Base-by-base conservation (phyloP, 164 flowering plant genomes). In the Aristolochia contorta region DNA sequence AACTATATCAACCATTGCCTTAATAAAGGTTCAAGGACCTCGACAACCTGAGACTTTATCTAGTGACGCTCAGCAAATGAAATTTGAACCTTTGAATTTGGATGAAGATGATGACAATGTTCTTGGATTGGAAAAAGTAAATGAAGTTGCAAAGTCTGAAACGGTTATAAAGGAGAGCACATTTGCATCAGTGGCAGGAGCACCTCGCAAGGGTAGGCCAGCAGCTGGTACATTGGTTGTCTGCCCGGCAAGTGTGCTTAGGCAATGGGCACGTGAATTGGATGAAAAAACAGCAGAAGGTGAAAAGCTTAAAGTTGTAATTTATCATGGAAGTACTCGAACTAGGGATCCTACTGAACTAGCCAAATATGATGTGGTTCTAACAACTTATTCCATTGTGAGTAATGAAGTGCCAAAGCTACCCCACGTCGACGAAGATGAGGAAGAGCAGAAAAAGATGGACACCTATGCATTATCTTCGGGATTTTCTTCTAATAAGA, bases 391-490 rank as follows among this genome's bases (percentile, higher is more conserved):
- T 72, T 66, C 97, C 37, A 82, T 94, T 78, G 96, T 94, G 25
- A 72, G 86, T 52, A 85, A 81, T 72, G 99, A 94, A 79, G 96
- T 94, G 65, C 99, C 97, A n/a, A 94, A 88, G 70, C 93, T 80
- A 63, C 84, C 95, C 61, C 55, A 82, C 57, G 85, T 74, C 65
- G 95, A 86, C 60, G 94, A 90, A 57, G 97, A 94, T 54, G 96
- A 82, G 9, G 74, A 27, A 49, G 95, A 86, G 58, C 81, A 72
- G 54, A 81, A 71, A 61, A 72, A 71, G 70, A 84, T 74, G 52
- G 92, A 80, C 52, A 75, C 61, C 37, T 72, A 74, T 73, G 92
- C 85, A 54, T 37, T 89, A 49, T 84, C 90, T 58, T 74, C 87
- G 37, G 89, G 77, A 46, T 79, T 89, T 73, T 66, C 84, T n/a